Conservation (phyloP, 176 grass and related monocot species). For the Phoenix dactylifera region DNA sequence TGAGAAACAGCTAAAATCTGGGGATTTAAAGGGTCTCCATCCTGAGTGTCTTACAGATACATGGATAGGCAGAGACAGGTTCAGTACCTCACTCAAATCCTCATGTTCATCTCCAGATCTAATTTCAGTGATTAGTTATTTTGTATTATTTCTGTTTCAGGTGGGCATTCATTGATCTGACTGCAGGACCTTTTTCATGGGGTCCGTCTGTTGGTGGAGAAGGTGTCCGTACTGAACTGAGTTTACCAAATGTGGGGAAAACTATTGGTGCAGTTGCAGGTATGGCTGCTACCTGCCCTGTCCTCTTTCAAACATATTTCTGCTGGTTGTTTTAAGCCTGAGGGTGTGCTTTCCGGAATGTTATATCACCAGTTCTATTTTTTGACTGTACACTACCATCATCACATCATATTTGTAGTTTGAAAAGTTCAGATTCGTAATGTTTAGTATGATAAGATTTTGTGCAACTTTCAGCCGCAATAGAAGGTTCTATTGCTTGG, state of each 20-base stretch:
- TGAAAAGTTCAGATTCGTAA: too few relatives aligned
- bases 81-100: neutral
- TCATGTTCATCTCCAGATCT: too few relatives aligned
- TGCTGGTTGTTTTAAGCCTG: too few relatives aligned
- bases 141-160: constrained; percentile 25
- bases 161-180: constrained; percentile 96
- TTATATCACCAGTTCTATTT: too few relatives aligned
- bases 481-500: too few relatives aligned
- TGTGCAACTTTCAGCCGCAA: too few relatives aligned
- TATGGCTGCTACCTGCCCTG: constrained; percentile 6
- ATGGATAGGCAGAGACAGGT: constrained; percentile 83
- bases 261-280: constrained; percentile 77
- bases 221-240: constrained; percentile 87
- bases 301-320: neutral
- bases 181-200: constrained; percentile 89
- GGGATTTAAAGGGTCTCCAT: constrained; percentile 67
- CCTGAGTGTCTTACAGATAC: constrained; percentile 94
- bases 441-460: too few relatives aligned
- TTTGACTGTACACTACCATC: too few relatives aligned
- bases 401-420: too few relatives aligned
- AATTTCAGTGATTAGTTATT: too few relatives aligned
- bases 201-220: constrained; percentile 93
- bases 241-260: constrained; percentile 77
- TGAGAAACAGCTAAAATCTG: constrained; percentile 48
- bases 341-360: too few relatives aligned